A percentile compares a stretch with the other conserved stretches of the same genome.
These are phyloP conservation scores for Tricharina praecox DNA, from an alignment of 495 filamentous ascomycete genomes.

Conservation along the genomic window DNA sequence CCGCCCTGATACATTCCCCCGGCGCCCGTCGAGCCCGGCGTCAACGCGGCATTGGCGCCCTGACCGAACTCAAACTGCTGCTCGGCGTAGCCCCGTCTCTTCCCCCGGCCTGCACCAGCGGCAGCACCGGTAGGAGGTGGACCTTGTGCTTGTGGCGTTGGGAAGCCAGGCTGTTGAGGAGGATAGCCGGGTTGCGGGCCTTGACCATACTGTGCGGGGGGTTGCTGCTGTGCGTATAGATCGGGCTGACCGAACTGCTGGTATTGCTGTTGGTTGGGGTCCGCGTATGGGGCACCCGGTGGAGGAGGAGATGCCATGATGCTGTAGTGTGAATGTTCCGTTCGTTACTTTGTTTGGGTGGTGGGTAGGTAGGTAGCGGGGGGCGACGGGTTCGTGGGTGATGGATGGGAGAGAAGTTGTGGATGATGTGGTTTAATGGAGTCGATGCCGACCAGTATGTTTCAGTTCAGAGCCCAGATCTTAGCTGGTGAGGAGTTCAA, in stretches of 20 bases:
- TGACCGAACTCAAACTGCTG: constrained; percentile 85
- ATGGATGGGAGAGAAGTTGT: too few relatives aligned
- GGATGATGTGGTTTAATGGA: too few relatives aligned
- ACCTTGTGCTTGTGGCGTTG: constrained; percentile 28
- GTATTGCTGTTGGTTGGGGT: constrained; percentile 21
- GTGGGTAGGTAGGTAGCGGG: too few relatives aligned
- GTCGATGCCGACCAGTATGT: too few relatives aligned
- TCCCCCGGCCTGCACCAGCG: constrained; percentile 33
- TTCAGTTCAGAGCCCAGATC: too few relatives aligned
- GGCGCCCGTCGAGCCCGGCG: constrained; percentile 30
- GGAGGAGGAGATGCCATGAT: constrained; percentile 25
- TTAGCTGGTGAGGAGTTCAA: too few relatives aligned
- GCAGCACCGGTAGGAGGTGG: constrained; percentile 9
- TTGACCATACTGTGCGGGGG: constrained; percentile 29
- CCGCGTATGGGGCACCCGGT: constrained; percentile 17
- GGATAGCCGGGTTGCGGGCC: constrained; percentile 28
- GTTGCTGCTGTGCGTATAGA: constrained; percentile 42
- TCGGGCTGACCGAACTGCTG: constrained; percentile 19
- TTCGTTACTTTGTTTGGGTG: too few relatives aligned
- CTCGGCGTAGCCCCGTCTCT: constrained; percentile 81
- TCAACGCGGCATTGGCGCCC: constrained; percentile 61
- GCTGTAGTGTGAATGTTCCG: not conserved
- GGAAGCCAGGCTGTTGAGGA: constrained; percentile 28
- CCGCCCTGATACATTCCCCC: constrained; percentile 13
- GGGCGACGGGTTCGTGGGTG: too few relatives aligned